Evolutionary conservation across 2,329 filamentous ascomycete species (phyloP).

Genomic region (Calonectria naviculata): DNA sequence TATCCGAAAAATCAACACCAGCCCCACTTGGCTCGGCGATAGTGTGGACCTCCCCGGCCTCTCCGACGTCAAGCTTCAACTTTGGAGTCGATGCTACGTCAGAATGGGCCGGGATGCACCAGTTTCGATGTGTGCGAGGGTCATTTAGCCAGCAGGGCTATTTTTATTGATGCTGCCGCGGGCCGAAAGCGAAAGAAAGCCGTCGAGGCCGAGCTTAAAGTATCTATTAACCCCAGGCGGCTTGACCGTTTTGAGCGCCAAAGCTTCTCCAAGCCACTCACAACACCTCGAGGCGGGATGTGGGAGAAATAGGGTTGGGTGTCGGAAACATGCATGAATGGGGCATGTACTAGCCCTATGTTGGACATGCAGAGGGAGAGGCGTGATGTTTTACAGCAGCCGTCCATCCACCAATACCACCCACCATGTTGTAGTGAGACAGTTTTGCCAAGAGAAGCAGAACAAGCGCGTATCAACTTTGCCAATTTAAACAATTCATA

Average conservation of each 20-base stretch:
- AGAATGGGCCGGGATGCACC: background rate
- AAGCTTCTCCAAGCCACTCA: background rate
- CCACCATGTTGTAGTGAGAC: background rate
- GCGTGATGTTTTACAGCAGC: background rate
- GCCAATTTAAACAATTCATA: background rate
- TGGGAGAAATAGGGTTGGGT: background rate
- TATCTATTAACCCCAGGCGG: background rate
- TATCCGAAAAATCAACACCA: conserved; percentile 13
- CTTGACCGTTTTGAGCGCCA: conserved; percentile 2
- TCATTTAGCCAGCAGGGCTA: background rate
- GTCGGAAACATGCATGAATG: background rate
- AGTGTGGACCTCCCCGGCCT: conserved; percentile 4
- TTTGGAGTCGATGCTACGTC: background rate
- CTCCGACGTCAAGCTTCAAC: conserved; percentile 2
- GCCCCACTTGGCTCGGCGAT: conserved; percentile 11
- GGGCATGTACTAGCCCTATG: background rate
- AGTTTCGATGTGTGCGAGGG: background rate
- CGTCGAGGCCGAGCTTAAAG: background rate
- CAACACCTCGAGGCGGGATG: background rate
- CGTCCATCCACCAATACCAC: background rate
- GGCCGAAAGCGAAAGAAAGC: background rate
- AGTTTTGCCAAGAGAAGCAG: background rate
- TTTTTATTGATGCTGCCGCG: background rate
- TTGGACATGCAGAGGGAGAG: background rate
- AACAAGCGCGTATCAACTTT: no score